These are phyloP conservation scores for Marchantia polymorpha DNA, from an alignment of 225 moss, liverwort and hornwort species.

Conservation along the genomic window DNA sequence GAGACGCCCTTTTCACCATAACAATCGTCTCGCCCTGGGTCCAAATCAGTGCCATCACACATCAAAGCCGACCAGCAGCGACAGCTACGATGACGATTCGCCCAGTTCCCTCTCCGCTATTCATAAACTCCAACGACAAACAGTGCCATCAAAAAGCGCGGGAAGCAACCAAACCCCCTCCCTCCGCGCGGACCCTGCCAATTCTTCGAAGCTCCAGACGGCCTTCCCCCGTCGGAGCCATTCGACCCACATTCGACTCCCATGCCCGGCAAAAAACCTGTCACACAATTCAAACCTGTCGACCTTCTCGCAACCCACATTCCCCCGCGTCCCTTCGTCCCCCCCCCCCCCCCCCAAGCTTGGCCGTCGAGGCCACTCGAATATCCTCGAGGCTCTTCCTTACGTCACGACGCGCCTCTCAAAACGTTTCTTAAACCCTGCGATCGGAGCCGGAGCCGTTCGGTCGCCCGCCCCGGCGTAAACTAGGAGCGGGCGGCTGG, in stretches of 20 bases:
- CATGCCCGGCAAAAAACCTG: background rate
- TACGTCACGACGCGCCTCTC: too few species aligned
- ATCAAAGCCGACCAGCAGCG: background rate
- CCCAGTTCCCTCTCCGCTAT: background rate
- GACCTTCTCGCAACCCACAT: too few species aligned
- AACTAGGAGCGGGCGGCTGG: too few species aligned
- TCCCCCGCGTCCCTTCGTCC: background rate
- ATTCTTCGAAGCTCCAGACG: background rate
- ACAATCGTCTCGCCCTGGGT: slow-evolving; percentile 25
- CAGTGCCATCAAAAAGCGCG: background rate
- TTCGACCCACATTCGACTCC: background rate
- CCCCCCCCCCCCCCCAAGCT: background rate
- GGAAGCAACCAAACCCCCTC: background rate
- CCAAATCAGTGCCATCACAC: slow-evolving; percentile 26
- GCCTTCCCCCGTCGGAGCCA: background rate
- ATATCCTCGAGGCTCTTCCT: too few species aligned
- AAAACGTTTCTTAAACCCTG: too few species aligned
- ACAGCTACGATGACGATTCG: background rate
- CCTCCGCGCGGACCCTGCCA: background rate
- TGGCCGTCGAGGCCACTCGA: too few species aligned
- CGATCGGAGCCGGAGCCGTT: too few species aligned
- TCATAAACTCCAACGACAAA: background rate
- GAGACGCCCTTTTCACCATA: slow-evolving; percentile 10
- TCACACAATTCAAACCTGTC: too few species aligned
- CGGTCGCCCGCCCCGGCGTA: too few species aligned